Conservation (phyloP, 2,329 filamentous ascomycete genomes). For the Neofusicoccum cordaticola region DNA sequence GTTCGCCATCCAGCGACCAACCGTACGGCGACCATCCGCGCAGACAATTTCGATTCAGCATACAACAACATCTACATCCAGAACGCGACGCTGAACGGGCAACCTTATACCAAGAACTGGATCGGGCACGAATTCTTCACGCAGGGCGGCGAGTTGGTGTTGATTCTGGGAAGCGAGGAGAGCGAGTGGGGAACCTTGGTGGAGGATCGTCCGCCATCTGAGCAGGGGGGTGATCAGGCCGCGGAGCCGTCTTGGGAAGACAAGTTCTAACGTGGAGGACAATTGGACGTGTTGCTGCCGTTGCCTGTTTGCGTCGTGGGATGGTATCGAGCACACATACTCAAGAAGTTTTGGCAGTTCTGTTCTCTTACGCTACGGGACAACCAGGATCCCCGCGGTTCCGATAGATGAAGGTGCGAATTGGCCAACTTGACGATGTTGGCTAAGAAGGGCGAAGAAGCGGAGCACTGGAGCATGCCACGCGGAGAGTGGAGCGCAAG, state of each 20-base stretch:
- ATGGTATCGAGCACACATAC: too few species aligned
- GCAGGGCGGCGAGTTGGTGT: slow-evolving; percentile 42
- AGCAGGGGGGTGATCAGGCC: not conserved
- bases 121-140: slow-evolving; percentile 46
- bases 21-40: slow-evolving; percentile 40
- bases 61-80: slow-evolving; percentile 47
- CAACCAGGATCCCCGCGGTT: too few species aligned
- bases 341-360: too few species aligned
- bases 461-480: too few species aligned
- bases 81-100: slow-evolving; percentile 42
- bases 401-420: too few species aligned
- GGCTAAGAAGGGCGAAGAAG: too few species aligned
- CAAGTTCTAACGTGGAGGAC: too few species aligned
- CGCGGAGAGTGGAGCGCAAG: too few species aligned
- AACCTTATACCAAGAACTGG: slow-evolving; percentile 45
- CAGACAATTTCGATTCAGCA: slow-evolving; percentile 40
- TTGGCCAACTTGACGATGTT: too few species aligned
- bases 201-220: slow-evolving; percentile 42
- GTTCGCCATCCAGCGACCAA: slow-evolving; percentile 41
- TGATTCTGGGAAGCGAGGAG: slow-evolving; percentile 41
- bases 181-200: slow-evolving; percentile 43
- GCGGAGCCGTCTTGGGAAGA: not conserved
- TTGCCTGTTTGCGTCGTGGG: too few species aligned
- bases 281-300: too few species aligned
- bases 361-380: too few species aligned